A percentile compares a stretch with the other conserved stretches of the same genome.
phyloP scores from a whole-genome alignment of 257 asterid genomes.

The Ajuga chamaepitys region DNA sequence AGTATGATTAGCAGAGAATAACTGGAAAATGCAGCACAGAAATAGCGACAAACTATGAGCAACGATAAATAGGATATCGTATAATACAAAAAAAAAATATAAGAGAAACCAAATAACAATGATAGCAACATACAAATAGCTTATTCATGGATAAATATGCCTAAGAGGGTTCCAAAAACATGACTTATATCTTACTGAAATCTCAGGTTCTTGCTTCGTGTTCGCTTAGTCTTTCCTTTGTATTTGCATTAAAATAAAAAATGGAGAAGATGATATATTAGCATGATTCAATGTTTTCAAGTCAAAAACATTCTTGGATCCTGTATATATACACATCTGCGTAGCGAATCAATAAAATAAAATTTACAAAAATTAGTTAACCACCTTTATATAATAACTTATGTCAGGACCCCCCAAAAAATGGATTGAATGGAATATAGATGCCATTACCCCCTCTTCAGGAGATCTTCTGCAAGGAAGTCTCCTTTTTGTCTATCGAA shows the following conservation, averaged over 20 bases:
- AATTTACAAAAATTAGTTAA: not conserved
- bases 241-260: not conserved
- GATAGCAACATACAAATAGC: no score
- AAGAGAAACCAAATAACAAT: no score
- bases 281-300: not conserved
- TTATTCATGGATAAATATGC: no score
- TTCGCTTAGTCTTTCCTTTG: no score
- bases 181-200: not conserved
- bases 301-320: not conserved
- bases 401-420: not conserved
- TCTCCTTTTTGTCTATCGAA: conserved; percentile 46
- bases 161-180: no score
- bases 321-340: conserved; percentile 9
- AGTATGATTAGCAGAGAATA: no score
- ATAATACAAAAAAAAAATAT: no score
- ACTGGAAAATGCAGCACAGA: no score
- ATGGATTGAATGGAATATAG: not conserved
- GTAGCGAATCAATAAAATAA: not conserved
- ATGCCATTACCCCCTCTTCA: conserved; percentile 10
- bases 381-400: not conserved
- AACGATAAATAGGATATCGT: no score
- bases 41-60: no score
- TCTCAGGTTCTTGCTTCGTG: not conserved
- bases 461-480: conserved; percentile 49
- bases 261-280: not conserved